Percentiles rank a stretch among this genome's conserved stretches.
These are phyloP conservation scores for Takakia lepidozioides DNA, from an alignment of 225 moss, liverwort and hornwort species.

Conservation along the genomic window DNA sequence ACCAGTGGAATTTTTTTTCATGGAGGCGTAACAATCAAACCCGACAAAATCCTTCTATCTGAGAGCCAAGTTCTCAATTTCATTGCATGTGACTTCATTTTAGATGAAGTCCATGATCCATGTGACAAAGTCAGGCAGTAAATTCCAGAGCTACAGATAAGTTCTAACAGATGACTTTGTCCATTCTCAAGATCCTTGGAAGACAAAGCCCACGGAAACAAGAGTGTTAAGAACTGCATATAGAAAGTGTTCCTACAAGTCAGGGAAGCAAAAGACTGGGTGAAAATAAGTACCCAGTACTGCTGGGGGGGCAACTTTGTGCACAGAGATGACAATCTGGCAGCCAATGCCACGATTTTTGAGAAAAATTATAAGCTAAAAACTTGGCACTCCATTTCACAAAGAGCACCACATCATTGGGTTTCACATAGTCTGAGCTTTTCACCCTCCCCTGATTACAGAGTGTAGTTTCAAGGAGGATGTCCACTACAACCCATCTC, in stretches of 20 bases:
- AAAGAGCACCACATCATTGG: conserved; percentile 30
- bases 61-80: too few relatives aligned
- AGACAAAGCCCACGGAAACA: too few relatives aligned
- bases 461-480: conserved; percentile 28
- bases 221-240: not conserved
- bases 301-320: conserved; percentile 21
- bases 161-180: too few relatives aligned
- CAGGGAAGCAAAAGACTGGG: conserved; percentile 34
- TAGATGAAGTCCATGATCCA: too few relatives aligned
- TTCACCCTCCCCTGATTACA: conserved; percentile 12
- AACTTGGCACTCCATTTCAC: conserved; percentile 34
- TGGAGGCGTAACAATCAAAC: too few relatives aligned
- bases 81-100: too few relatives aligned
- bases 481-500: conserved; percentile 36
- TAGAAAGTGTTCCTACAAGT: conserved; percentile 2
- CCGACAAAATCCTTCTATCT: too few relatives aligned
- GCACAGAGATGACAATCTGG: conserved; percentile 24
- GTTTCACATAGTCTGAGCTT: conserved; percentile 4
- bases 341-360: conserved; percentile 43
- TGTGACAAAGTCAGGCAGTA: too few relatives aligned
- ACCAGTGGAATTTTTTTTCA: too few relatives aligned
- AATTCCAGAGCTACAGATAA: too few relatives aligned
- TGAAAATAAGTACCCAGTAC: conserved; percentile 32
- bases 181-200: too few relatives aligned
- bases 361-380: conserved; percentile 37